phyloP scores from a whole-genome alignment of 768 basidiomycete species.

The Hysterangium stoloniferum region DNA sequence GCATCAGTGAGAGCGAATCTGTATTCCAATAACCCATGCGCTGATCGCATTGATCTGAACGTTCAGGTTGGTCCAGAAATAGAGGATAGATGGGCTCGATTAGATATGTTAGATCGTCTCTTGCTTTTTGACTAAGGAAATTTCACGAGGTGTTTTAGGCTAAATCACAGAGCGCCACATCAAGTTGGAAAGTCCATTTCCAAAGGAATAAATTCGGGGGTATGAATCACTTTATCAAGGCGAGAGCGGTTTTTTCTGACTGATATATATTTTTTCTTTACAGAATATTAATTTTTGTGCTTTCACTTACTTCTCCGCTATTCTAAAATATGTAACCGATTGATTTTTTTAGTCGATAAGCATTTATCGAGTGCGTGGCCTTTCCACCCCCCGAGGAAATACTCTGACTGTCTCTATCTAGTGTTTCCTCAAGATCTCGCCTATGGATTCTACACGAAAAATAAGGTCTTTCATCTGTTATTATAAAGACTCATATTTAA shows the following conservation, averaged over 20 bases:
- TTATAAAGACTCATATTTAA: conserved; percentile 17
- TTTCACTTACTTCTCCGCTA: background rate
- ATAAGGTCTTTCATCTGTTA: background rate
- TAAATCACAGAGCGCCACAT: conserved; percentile 19
- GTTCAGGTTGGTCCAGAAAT: conserved; percentile 15
- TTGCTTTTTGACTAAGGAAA: no score
- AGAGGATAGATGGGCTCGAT: conserved; percentile 15
- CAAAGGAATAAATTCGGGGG: conserved; percentile 20
- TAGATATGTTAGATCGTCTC: conserved; percentile 10
- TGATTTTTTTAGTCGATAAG: conserved; percentile 15
- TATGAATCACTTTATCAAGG: background rate
- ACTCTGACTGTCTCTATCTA: background rate
- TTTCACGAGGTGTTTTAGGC: no score
- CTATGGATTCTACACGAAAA: conserved; percentile 1
- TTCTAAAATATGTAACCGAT: background rate
- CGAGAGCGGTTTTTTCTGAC: no score
- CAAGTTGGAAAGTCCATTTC: conserved; percentile 23
- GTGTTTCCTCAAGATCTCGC: conserved; percentile 15
- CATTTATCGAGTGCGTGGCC: conserved; percentile 14
- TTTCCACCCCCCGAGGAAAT: background rate
- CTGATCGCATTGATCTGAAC: conserved; percentile 3
- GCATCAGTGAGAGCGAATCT: background rate
- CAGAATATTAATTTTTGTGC: conserved; percentile 16
- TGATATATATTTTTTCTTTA: background rate
- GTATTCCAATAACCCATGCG: background rate